These are phyloP conservation scores for Trichoderma asperelloides DNA, from an alignment of 495 filamentous ascomycete genomes.

Conservation along the genomic window DNA sequence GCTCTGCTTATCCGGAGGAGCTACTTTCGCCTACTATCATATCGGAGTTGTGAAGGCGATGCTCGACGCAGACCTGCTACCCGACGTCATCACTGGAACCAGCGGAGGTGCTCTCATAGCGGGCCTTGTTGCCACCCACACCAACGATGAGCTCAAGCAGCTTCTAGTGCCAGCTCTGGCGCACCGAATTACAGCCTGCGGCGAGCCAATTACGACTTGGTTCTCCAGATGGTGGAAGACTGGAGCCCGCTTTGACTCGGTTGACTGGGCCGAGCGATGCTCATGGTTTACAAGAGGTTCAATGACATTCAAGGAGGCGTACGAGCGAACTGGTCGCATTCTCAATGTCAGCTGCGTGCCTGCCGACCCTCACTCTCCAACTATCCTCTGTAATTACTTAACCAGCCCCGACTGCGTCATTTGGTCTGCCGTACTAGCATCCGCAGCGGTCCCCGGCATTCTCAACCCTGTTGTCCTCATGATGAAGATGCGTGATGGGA, in stretches of 20 bases:
- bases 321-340: conserved; percentile 86
- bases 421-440: conserved; percentile 93
- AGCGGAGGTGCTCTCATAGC: conserved; percentile 91
- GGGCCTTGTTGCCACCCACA: conserved; percentile 78
- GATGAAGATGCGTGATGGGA: conserved; percentile 76
- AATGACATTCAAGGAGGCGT: conserved; percentile 91
- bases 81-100: conserved; percentile 91
- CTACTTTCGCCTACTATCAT: conserved; percentile 93
- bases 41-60: conserved; percentile 89
- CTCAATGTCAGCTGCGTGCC: conserved; percentile 96
- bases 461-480: conserved; percentile 93
- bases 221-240: conserved; percentile 78
- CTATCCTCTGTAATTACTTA: conserved; percentile 86
- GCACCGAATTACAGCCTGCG: conserved; percentile 74
- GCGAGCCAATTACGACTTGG: conserved; percentile 71
- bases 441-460: conserved; percentile 92
- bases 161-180: conserved; percentile 81
- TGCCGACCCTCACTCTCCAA: conserved; percentile 87
- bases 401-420: conserved; percentile 95
- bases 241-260: conserved; percentile 84
- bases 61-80: conserved; percentile 75
- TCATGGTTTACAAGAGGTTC: conserved; percentile 85
- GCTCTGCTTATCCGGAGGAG: conserved; percentile 87
- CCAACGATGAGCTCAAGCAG: conserved; percentile 78
- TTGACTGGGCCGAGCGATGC: conserved; percentile 81